These are phyloP conservation scores for Cutaneotrichosporon sp. DNA, from an alignment of 1,284 basidiomycete species.

Conservation along the genomic window DNA sequence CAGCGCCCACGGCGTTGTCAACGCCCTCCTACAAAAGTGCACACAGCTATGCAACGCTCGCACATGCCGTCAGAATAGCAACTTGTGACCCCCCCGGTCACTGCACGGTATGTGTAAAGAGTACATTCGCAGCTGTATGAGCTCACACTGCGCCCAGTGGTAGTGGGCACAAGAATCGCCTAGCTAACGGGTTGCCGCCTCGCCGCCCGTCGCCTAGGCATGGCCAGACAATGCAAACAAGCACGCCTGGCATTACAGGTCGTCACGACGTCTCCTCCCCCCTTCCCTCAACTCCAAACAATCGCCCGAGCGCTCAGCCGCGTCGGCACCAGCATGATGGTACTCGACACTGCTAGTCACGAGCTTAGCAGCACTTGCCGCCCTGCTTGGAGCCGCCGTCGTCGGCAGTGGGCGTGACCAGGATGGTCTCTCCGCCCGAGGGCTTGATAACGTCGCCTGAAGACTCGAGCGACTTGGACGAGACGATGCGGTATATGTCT, in stretches of 20 bases:
- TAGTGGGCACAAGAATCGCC: slow-evolving; percentile 15
- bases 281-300: background rate
- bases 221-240: no score
- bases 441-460: slow-evolving; percentile 66
- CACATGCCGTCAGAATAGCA: background rate
- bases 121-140: slow-evolving; percentile 18
- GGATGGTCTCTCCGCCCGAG: slow-evolving; percentile 65
- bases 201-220: background rate
- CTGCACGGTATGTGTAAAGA: slow-evolving; percentile 15
- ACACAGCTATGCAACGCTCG: background rate
- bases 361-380: slow-evolving; percentile 46
- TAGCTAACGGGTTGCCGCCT: slow-evolving; percentile 1
- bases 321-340: no score
- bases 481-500: slow-evolving; percentile 96
- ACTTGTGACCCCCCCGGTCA: no score
- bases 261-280: slow-evolving; percentile 7
- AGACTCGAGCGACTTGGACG: slow-evolving; percentile 79
- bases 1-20: no score
- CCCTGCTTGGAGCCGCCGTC: slow-evolving; percentile 48
- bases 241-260: slow-evolving; percentile 16
- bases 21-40: no score
- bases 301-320: background rate
- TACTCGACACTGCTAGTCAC: background rate
- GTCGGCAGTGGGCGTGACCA: slow-evolving; percentile 57
- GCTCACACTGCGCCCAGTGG: slow-evolving; percentile 10